Base-by-base conservation (phyloP, 2,329 filamentous ascomycete genomes). In the Neofusicoccum laricinum region DNA sequence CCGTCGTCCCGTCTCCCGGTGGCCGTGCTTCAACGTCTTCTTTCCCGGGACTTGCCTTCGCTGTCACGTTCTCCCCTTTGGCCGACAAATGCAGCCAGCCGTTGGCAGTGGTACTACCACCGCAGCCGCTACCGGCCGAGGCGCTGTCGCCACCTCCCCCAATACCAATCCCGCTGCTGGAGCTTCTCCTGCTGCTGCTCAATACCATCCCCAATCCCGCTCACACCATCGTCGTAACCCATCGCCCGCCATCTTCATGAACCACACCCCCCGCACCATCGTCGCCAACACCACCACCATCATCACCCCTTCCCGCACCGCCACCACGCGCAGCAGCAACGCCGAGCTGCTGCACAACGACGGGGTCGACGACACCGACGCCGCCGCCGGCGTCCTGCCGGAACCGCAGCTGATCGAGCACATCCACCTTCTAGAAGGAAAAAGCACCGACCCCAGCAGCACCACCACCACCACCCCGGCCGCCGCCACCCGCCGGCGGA, bases 211-310 rank as follows among this genome's bases (percentile, higher is more conserved):
- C 10, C 50, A 14, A 1, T 55, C 25, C 19, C 38, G 34, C 25
- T 41, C 48, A 57, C 36, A 34, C 17, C 40, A 53, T 36, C 19
- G 38, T 14, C 61, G 49, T n/a, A 36, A 53, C 21, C 51, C 62
- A 19, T 55, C 62, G 40, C 51, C 58, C 4, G 25, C 45, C 5
- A 45, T 53, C 62, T 75, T 76, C 67, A 65, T 70, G 68, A 73
- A 76, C 66, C 73, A 76, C 67, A 76, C 72, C 53, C 75, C 73
- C 40, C 71, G 71, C 61, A 61, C 63, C 21, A 71, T 69, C 66
- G 71, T 73, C 66, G 69, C 73, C 69, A 50, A 19, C 32, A 32
- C 17, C 36, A 50, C 57, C 17, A 57, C 53, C 38, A 43, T 57
- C 36, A 21, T 57, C 11, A 40, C 19, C 8, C 51, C 51, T n/a